Conservation (phyloP, 2,329 filamentous ascomycete species). For the Grosmannia serpens region DNA sequence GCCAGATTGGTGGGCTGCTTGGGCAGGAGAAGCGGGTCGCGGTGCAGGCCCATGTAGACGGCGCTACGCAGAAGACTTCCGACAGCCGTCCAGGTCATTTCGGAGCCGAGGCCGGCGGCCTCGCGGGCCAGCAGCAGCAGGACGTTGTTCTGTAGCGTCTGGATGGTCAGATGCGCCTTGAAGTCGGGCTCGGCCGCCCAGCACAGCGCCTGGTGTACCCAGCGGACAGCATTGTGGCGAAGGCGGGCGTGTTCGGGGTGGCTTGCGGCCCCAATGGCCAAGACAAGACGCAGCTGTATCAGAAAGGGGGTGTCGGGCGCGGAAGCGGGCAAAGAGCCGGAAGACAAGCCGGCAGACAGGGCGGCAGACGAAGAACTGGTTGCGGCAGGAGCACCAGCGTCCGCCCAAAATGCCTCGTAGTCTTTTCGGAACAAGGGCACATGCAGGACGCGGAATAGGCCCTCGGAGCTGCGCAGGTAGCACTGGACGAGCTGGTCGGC, state of each 20-base stretch:
- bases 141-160: slow-evolving; percentile 38
- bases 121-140: slow-evolving; percentile 38
- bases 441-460: slow-evolving; percentile 45
- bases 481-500: slow-evolving; percentile 39
- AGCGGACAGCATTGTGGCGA: slow-evolving; percentile 30
- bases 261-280: slow-evolving; percentile 37
- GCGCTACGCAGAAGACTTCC: slow-evolving; percentile 33
- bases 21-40: slow-evolving; percentile 30
- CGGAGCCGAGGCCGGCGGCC: slow-evolving; percentile 26
- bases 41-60: slow-evolving; percentile 38
- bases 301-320: slow-evolving; percentile 28
- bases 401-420: slow-evolving; percentile 37
- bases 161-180: slow-evolving; percentile 36
- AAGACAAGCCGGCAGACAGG: too few species aligned
- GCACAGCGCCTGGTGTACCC: slow-evolving; percentile 40
- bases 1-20: slow-evolving; percentile 19
- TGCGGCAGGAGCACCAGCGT: slow-evolving; percentile 4
- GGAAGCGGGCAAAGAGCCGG: too few species aligned
- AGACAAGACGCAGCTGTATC: slow-evolving; percentile 38
- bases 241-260: slow-evolving; percentile 33
- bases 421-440: slow-evolving; percentile 43
- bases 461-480: slow-evolving; percentile 45
- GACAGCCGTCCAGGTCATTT: slow-evolving; percentile 32
- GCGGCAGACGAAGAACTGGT: slow-evolving; percentile 11
- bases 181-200: slow-evolving; percentile 33